A percentile compares a stretch with the other conserved stretches of the same genome.
Evolutionary conservation across 495 filamentous ascomycete genomes (phyloP).

Genomic region (Daldinia bambusicola): DNA sequence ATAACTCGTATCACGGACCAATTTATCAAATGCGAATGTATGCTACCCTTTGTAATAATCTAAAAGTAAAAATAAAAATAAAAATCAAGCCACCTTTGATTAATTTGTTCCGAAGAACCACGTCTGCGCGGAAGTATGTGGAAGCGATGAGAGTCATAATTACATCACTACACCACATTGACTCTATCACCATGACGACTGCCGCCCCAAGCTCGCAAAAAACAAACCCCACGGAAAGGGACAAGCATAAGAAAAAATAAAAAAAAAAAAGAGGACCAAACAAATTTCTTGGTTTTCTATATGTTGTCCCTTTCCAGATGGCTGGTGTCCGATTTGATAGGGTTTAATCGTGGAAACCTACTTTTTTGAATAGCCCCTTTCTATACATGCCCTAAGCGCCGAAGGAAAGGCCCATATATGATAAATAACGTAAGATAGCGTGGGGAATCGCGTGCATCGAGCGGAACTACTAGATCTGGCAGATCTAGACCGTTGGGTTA

Average conservation of each 20-base stretch:
- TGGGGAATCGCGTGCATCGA: too few species aligned
- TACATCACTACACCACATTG: slow-evolving; percentile 29
- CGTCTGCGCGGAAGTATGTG: not conserved
- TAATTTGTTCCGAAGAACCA: not conserved
- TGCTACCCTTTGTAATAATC: not conserved
- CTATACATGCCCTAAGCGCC: too few species aligned
- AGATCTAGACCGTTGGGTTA: too few species aligned
- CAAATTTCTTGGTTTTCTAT: not conserved
- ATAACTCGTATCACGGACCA: not conserved
- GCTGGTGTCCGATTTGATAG: not conserved
- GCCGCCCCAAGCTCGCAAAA: not conserved
- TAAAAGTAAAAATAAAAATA: not conserved
- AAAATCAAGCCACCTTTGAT: not conserved
- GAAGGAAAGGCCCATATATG: too few species aligned
- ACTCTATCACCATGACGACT: slow-evolving; percentile 35
- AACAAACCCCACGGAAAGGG: not conserved
- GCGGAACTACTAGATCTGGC: too few species aligned
- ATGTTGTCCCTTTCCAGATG: too few species aligned
- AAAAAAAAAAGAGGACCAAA: not conserved
- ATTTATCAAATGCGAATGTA: not conserved
- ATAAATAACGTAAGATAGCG: too few species aligned
- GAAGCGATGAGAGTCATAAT: slow-evolving; percentile 27
- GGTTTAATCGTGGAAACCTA: not conserved
- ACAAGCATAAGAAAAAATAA: not conserved
- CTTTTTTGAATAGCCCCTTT: too few species aligned